phyloP scores from a whole-genome alignment of 1,139 yeast genomes.

The Blastobotrys persicus region DNA sequence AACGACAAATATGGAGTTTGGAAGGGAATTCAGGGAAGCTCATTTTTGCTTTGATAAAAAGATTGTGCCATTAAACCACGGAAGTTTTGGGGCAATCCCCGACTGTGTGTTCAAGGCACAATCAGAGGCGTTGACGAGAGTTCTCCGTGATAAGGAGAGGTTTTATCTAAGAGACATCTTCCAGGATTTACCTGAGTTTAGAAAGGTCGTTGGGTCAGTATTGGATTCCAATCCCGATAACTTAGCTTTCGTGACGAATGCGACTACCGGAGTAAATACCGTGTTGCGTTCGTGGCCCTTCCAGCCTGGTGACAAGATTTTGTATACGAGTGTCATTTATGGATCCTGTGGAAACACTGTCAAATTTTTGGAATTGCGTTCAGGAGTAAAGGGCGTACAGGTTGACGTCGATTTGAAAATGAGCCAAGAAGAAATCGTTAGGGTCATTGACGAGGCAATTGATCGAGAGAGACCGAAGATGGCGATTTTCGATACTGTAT shows the following conservation, averaged over 20 bases:
- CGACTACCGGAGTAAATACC: conserved; percentile 61
- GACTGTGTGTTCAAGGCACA: conserved; percentile 22
- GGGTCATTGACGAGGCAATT: conserved; percentile 20
- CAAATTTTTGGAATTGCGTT: conserved; percentile 43
- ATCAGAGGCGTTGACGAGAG: conserved; percentile 25
- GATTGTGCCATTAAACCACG: conserved; percentile 28
- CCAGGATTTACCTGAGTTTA: conserved; percentile 33
- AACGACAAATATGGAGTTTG: conserved; percentile 41
- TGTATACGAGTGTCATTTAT: conserved; percentile 54
- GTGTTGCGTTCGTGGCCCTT: conserved; percentile 56
- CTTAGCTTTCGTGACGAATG: conserved; percentile 54
- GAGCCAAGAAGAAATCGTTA: conserved; percentile 47
- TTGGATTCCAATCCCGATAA: conserved; percentile 45
- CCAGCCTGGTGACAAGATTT: conserved; percentile 52
- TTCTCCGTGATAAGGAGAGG: conserved; percentile 45
- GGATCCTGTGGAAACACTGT: conserved; percentile 58
- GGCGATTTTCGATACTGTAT: conserved; percentile 58
- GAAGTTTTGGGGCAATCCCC: conserved; percentile 30
- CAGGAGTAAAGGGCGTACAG: conserved; percentile 47
- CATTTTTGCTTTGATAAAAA: conserved; percentile 42
- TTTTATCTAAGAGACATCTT: conserved; percentile 35
- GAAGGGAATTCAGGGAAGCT: conserved; percentile 48
- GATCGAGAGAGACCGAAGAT: conserved; percentile 38
- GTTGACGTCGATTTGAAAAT: conserved; percentile 51
- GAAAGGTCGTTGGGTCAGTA: conserved; percentile 41